These are phyloP conservation scores for Myriosclerotinia curreyana DNA, from an alignment of 2,329 filamentous ascomycete species.

Conservation along the genomic window DNA sequence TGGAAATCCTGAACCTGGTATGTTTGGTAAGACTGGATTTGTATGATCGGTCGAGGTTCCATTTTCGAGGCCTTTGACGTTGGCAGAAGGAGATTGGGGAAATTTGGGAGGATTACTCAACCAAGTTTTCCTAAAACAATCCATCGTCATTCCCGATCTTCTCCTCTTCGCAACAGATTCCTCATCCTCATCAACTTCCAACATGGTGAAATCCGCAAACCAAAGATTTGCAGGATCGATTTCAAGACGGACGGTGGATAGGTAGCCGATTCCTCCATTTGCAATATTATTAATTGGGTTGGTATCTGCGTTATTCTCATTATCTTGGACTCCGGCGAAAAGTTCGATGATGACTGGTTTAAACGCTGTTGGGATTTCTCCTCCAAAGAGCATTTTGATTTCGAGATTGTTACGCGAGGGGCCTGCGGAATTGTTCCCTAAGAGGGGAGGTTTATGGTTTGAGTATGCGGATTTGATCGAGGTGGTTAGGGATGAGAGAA, in stretches of 20 bases:
- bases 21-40: neutral
- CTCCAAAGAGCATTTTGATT: conserved; percentile 38
- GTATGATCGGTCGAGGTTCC: neutral
- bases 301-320: neutral
- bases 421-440: conserved; percentile 28
- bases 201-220: conserved; percentile 38
- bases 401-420: conserved; percentile 36
- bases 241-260: conserved; percentile 31
- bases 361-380: conserved; percentile 36
- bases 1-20: neutral
- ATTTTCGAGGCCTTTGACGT: conserved; percentile 1
- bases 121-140: conserved; percentile 38
- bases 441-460: conserved; percentile 25
- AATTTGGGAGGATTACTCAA: conserved; percentile 29
- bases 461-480: conserved; percentile 36
- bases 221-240: conserved; percentile 39
- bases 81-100: neutral
- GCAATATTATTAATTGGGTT: neutral
- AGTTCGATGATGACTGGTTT: conserved; percentile 38
- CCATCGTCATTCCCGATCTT: conserved; percentile 33
- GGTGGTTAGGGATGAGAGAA: conserved; percentile 34
- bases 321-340: conserved; percentile 30
- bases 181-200: conserved; percentile 39
- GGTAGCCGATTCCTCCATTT: neutral
- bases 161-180: conserved; percentile 27